Conservation (phyloP, 176 grass and related monocot genomes). For the Avena atlantica region DNA sequence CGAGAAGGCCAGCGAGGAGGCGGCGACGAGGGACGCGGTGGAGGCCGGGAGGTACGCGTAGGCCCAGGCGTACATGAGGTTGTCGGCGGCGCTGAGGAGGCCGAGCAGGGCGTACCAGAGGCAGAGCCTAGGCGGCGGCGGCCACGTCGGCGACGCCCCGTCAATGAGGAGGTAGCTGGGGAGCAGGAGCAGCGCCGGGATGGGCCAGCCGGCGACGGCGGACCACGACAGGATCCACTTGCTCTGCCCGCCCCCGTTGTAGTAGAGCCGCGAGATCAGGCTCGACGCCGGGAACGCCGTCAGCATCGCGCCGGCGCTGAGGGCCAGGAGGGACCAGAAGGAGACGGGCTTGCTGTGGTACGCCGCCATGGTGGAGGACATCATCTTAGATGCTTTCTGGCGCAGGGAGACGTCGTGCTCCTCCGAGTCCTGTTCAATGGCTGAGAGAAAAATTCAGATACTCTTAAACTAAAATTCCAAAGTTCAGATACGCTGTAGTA, state of each 20-base stretch:
- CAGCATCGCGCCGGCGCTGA: constrained; percentile 67
- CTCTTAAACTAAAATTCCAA: too few relatives aligned
- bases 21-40: constrained; percentile 80
- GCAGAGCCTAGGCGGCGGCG: constrained; percentile 49
- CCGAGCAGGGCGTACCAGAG: constrained; percentile 74
- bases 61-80: constrained; percentile 91
- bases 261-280: constrained; percentile 81
- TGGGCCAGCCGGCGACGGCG: constrained; percentile 79
- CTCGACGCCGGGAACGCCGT: constrained; percentile 80
- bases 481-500: too few relatives aligned
- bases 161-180: constrained; percentile 57
- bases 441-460: too few relatives aligned
- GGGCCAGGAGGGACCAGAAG: constrained; percentile 52
- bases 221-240: constrained; percentile 94
- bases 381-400: constrained; percentile 34
- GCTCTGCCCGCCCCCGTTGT: constrained; percentile 74
- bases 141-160: constrained; percentile 54
- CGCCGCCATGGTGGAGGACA: constrained; percentile 31
- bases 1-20: constrained; percentile 83
- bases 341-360: constrained; percentile 61
- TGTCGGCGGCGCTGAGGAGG: constrained; percentile 82
- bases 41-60: constrained; percentile 91
- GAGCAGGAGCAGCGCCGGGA: constrained; percentile 60
- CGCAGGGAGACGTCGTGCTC: constrained; percentile 21
- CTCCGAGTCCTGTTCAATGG: not conserved